Evolutionary conservation across 2,329 filamentous ascomycete genomes (phyloP), one percentile per base, ranked within the genome.

Genomic region (Paraphaeosphaeria sporulosa): DNA sequence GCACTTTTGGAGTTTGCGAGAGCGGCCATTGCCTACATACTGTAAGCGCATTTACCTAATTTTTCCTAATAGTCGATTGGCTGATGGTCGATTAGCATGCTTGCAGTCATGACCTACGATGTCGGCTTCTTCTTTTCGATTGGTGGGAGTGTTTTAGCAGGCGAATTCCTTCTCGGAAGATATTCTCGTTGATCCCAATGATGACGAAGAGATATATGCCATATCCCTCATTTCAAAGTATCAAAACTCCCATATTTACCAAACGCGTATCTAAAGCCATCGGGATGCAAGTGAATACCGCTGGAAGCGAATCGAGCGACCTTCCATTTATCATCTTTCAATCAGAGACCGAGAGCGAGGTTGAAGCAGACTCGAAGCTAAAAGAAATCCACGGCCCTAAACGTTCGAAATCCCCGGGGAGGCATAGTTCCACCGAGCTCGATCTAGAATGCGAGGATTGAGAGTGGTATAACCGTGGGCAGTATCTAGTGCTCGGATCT

Each of bases 91-190:
- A 2, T 3, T 42, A 74, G 71, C 2, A 76, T 76, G 72, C 58
- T 74, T 9, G 71, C 71, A 2, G 71, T 74, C 0, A 76, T 74
- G 72, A 71, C 73, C 12, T 74, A 72, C 55, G 75, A 75, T 38
- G 65, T 72, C 1, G 71, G 71, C 1, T 69, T 76, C 30, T 61
- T 75, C 6, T 71, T 74, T 27, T 70, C 72, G 3, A 70, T 76
- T 1, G 67, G 69, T 0, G 70, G 71, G 8, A 72, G 73, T 49
- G 69, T 74, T 8, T 57, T 74, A 8, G 49, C 72, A 0, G 72
- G 71, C 23, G 71, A 76, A 55, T 36, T 74, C 40, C 36, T 71
- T 1, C 72, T 75, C 53, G 71, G 72, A 15, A 59, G 68, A 40
- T 76, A 72, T 32, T 71, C 67, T 17, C 65, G 66, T 32, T 38